phyloP scores from a whole-genome alignment of 2,329 filamentous ascomycete genomes.

The Rachicladosporium sp. region DNA sequence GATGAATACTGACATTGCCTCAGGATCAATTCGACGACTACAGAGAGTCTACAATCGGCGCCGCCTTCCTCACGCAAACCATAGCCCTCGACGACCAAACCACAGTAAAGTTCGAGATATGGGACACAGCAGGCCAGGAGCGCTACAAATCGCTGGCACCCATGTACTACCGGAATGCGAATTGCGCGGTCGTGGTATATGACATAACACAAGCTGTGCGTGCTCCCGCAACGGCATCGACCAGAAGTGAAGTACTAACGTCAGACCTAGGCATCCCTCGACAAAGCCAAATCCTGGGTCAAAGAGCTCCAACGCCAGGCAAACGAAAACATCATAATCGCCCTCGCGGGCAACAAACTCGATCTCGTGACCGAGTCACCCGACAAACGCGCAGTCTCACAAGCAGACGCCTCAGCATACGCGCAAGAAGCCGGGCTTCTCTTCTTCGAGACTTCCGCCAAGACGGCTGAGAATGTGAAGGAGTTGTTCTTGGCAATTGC shows the following conservation, averaged over 20 bases:
- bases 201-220: constrained; percentile 97
- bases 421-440: constrained; percentile 84
- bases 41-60: constrained; percentile 94
- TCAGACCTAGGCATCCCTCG: constrained; percentile 64
- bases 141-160: constrained; percentile 97
- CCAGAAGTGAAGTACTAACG: constrained; percentile 13
- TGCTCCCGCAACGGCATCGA: constrained; percentile 8
- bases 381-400: constrained; percentile 84
- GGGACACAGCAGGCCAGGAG: constrained; percentile 97
- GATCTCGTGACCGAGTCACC: constrained; percentile 90
- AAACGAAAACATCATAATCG: constrained; percentile 99
- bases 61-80: constrained; percentile 96
- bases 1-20: not conserved
- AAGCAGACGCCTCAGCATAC: constrained; percentile 88
- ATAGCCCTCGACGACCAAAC: constrained; percentile 96
- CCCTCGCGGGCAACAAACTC: constrained; percentile 92
- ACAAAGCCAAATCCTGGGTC: constrained; percentile 99
- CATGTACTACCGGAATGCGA: constrained; percentile 99
- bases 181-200: constrained; percentile 98
- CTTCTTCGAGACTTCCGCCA: constrained; percentile 98
- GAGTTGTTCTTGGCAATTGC: constrained; percentile 96
- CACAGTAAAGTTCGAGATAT: constrained; percentile 99
- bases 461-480: constrained; percentile 90
- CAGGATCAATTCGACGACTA: constrained; percentile 99
- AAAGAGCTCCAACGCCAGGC: constrained; percentile 97